These are phyloP conservation scores for Ormosia emarginata DNA, from an alignment of 306 rosid species.

Conservation along the genomic window DNA sequence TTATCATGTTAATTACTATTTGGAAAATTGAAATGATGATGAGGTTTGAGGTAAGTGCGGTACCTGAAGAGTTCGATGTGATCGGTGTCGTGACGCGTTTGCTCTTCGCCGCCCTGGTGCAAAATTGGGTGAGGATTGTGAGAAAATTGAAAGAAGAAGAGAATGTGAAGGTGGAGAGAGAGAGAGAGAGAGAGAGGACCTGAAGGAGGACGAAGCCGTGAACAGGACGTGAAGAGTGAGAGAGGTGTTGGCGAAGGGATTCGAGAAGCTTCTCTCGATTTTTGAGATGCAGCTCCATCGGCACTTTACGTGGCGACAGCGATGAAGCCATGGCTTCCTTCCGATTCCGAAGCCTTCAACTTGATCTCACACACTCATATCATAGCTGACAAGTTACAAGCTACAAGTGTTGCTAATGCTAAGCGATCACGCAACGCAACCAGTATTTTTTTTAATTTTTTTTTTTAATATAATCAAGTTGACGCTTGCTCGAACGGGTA, in stretches of 20 bases:
- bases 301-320: conserved; percentile 53
- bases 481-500: no score
- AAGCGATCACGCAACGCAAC: no score
- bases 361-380: no score
- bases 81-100: conserved; percentile 84
- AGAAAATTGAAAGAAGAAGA: neutral
- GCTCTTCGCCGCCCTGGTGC: conserved; percentile 74
- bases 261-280: conserved; percentile 58
- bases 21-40: neutral
- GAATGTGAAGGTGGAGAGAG: neutral
- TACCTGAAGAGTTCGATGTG: conserved; percentile 86
- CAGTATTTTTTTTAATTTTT: no score
- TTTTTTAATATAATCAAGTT: no score
- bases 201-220: conserved; percentile 79
- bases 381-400: no score
- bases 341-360: no score
- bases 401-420: no score
- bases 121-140: neutral
- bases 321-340: neutral
- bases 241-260: conserved; percentile 55
- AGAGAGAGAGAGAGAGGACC: conserved; percentile 44
- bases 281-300: conserved; percentile 50
- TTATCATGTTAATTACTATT: neutral
- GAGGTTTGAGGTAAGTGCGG: neutral
- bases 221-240: conserved; percentile 50